Evolutionary conservation across 352 stramenopile genomes (phyloP), one percentile per base, ranked within the genome.

Genomic region (Blastocystis sp.): DNA sequence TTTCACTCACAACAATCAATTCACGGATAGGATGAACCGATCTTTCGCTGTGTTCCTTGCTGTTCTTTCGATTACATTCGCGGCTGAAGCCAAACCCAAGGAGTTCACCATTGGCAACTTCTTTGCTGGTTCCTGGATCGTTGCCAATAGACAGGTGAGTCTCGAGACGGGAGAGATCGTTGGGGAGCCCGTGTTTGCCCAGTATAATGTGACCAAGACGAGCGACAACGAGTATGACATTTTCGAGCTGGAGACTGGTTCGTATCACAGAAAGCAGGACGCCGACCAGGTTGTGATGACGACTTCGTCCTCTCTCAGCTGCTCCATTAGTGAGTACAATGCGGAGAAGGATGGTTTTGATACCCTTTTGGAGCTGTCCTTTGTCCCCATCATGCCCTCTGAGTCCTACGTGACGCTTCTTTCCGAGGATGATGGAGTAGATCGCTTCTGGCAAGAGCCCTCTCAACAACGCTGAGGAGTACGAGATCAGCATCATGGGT

Each of bases 161-260:
- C 9, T 77, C 21, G 28, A 57, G 2, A 77, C 66, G 4, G 66
- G 66, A n/a, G 42, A 77, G 9, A 17, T 77, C 4, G 24, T 77
- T 11, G 45, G 43, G 21, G 66, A 77, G 14, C 24, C 24, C 2
- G 66, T 60, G 14, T 38, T 77, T 40, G 11, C 28, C 17, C 66
- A 77, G 42, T 77, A 60, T 21, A 77, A 77, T 61, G 66, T 77
- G 4, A 77, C 66, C 14, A 77, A 77, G 66, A 77, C 66, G 43
- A 60, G 60, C 66, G 66, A 77, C 10, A 59, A 77, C 28, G 66
- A 57, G 42, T 77, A 77, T 61, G 66, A 77, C 43, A 34, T 77
- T 19, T 77, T 77, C 66, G 38, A 6, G 11, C 45, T 77, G 40
- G 66, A 77, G 42, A 77, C 45, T 34, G 28, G 28, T 10, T 38